phyloP scores from a whole-genome alignment of 2,329 filamentous ascomycete genomes.

The Colletotrichum somersetense region DNA sequence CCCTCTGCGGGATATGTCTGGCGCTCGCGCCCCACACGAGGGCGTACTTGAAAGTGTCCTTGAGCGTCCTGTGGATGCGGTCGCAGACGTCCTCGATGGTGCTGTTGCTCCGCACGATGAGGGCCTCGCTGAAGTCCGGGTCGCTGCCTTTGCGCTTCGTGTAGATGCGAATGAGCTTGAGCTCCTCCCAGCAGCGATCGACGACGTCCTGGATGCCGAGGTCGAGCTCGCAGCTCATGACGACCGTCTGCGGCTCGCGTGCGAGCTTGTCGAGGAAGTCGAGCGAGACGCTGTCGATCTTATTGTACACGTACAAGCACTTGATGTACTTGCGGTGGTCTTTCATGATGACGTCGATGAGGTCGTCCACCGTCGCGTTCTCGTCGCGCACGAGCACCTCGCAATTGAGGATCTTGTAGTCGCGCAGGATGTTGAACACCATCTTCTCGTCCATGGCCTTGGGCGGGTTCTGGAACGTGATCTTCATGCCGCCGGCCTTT shows the following conservation, averaged over 20 bases:
- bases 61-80: slow-evolving; percentile 90
- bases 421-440: slow-evolving; percentile 95
- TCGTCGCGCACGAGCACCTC: slow-evolving; percentile 97
- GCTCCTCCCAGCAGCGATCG: slow-evolving; percentile 93
- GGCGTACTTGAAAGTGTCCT: slow-evolving; percentile 99
- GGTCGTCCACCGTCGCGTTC: slow-evolving; percentile 94
- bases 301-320: slow-evolving; percentile 99
- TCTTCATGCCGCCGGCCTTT: slow-evolving; percentile 98
- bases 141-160: slow-evolving; percentile 96
- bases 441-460: slow-evolving; percentile 97
- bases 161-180: slow-evolving; percentile 91
- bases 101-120: slow-evolving; percentile 91
- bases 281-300: slow-evolving; percentile 94
- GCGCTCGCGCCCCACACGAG: slow-evolving; percentile 98
- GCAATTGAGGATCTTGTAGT: slow-evolving; percentile 99
- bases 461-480: slow-evolving; percentile 90
- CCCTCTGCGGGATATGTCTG: slow-evolving; percentile 92
- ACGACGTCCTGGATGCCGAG: slow-evolving; percentile 94
- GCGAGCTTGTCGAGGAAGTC: slow-evolving; percentile 94
- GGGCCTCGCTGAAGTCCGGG: slow-evolving; percentile 88
- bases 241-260: slow-evolving; percentile 90
- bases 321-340: slow-evolving; percentile 98
- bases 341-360: slow-evolving; percentile 99
- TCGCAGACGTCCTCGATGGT: slow-evolving; percentile 98
- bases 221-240: slow-evolving; percentile 98